Conservation (phyloP, 495 filamentous ascomycete genomes). For the Wilcoxina mikolae region DNA sequence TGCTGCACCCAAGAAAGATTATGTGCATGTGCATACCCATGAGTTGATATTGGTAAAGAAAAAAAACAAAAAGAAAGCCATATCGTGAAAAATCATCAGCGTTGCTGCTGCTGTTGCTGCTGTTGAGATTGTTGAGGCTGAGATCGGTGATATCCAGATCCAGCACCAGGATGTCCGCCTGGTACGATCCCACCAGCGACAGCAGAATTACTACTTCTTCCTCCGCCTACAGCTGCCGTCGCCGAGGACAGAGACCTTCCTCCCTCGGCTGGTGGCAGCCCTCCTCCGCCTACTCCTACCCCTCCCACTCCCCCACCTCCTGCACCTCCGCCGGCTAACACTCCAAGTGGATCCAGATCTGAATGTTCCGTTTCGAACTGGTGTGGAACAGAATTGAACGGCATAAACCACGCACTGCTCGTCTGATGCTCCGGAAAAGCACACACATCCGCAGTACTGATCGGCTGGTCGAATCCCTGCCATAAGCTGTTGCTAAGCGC, state of each 20-base stretch:
- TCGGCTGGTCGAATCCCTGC: slow-evolving; percentile 20
- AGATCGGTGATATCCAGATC: not conserved
- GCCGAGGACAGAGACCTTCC: not conserved
- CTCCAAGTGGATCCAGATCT: slow-evolving; percentile 26
- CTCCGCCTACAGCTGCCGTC: not conserved
- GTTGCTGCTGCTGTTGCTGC: slow-evolving; percentile 1
- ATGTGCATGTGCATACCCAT: not conserved
- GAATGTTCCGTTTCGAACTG: slow-evolving; percentile 47
- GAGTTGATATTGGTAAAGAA: not conserved
- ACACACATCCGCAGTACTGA: slow-evolving; percentile 21
- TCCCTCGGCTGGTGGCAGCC: not conserved
- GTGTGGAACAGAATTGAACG: slow-evolving; percentile 49
- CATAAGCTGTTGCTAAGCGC: slow-evolving; percentile 21
- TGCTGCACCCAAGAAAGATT: not conserved
- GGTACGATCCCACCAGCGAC: not conserved
- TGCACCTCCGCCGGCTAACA: slow-evolving; percentile 18
- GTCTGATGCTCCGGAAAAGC: slow-evolving; percentile 28
- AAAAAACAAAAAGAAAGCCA: not conserved
- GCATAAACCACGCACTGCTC: slow-evolving; percentile 81
- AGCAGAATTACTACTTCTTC: not conserved
- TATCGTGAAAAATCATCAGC: too few relatives aligned
- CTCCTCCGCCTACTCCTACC: too few relatives aligned
- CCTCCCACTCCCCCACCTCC: not conserved
- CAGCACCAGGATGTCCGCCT: too few relatives aligned
- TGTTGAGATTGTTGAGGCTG: not conserved